Base-by-base conservation (phyloP, 805 yeast genomes). In the Saturnispora hagleri region DNA sequence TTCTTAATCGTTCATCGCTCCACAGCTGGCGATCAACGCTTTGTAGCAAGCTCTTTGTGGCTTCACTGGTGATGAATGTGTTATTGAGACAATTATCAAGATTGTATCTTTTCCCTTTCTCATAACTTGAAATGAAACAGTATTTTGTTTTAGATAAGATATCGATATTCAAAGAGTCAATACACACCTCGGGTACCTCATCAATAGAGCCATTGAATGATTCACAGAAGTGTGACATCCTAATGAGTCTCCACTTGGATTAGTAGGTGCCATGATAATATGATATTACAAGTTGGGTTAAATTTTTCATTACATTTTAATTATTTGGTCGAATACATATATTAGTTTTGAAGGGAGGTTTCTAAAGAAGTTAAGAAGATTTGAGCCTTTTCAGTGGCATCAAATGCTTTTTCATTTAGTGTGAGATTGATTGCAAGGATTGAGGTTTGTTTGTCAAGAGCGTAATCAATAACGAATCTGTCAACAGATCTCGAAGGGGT, bases 361-460 rank as follows among this genome's bases (percentile, higher is more conserved):
- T 34, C 31, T 35, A 44, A 20, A 8, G 52, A 48, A n/a, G 62
- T 64, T 15, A 66, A 60, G 57, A 71, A 59, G 34, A 65, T 54
- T 36, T 67, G 58, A 13, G 81, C 81, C 63, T 74, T 75, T 45
- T 67, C 68, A 55, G 73, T 73, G n/a, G 79, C 66, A 56, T 73
- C 79, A 22, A 62, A 60, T 22, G 73, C 73, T 51, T 68, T 68
- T n/a, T 66, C 70, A 48, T 72, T 71, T 13, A 71, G 54, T 0
- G 64, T 62, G 38, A 74, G 55, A 17, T 62, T 62, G 20, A 75
- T 68, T 31, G 66, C 69, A 17, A 74, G 61, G 13, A 67, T 61
- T 3, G 67, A 61, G 5, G 63, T 49, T 4, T 57, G 45, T 31
- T 46, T 36, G 5, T 61, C 41, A 22, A 69, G 58, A n/a, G 58